Base-by-base conservation (phyloP, 495 filamentous ascomycete genomes). In the Oleoguttula mirabilis region DNA sequence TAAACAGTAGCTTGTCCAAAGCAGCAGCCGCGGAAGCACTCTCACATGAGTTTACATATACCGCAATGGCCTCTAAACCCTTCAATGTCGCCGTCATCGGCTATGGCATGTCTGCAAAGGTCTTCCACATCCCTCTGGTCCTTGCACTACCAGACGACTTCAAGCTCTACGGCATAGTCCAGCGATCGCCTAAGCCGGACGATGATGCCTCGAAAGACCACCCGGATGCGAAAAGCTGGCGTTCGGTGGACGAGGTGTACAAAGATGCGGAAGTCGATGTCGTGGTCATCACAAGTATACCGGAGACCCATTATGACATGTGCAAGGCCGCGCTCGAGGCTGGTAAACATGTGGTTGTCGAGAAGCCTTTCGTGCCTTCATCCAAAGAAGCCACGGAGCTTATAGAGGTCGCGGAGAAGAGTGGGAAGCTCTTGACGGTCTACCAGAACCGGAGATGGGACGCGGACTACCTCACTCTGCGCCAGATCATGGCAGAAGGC, bases 371-470 rank as follows among this genome's bases (percentile, higher is more conserved):
- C 59, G 79, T 82, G 6, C 76, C 81, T 10, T 82, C 78, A 3
- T 64, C 69, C 12, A 60, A 69, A 39, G 79, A 95, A 63, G 84
- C 85, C 8, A 66, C 77, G 28, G 66, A 77, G 48, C 73, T 95
- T 2, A 67, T 82, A 37, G 63, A 59, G 3, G 61, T 90, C 10
- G 76, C 88, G 1, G 62, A 72, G 45, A 66, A 75, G 52, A 64
- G 70, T 34, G 67, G 72, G 30, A 75, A 68, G 43, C 54, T 77
- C 32, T 59, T 94, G 24, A 83, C 80, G 33, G 82, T 94, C 16
- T 94, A 86, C 61, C 85, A 94, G 64, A 94, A 92, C 66, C 79
- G 86, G 12, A 70, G 86, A 36, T 92, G 73, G 68, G 86, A 94
- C 57, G 69, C 78, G 41, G 86, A 95, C 65, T 94, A 86, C 65